A percentile compares a stretch with the other conserved stretches of the same genome.
Evolutionary conservation across 1,284 basidiomycete genomes (phyloP).

Genomic region (Boletus holoroseus): DNA sequence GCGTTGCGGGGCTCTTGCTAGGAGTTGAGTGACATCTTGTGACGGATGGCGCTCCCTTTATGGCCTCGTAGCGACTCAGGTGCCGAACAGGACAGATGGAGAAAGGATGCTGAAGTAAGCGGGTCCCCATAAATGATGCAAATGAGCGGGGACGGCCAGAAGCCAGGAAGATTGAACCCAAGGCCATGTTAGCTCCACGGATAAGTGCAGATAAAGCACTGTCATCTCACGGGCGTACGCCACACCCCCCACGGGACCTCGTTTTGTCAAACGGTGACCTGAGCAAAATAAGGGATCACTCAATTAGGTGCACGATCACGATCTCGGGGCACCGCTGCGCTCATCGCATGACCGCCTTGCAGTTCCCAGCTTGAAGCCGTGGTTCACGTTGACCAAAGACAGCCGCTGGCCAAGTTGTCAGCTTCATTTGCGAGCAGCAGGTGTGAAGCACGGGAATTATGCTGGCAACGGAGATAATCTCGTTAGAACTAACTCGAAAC

Average conservation of each 20-base stretch:
- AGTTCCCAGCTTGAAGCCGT: background rate
- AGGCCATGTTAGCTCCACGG: background rate
- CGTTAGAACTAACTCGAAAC: background rate
- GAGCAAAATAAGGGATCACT: slow-evolving; percentile 2
- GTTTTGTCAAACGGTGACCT: background rate
- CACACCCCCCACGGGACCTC: background rate
- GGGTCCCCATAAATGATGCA: background rate
- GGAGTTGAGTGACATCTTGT: background rate
- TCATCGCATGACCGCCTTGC: background rate
- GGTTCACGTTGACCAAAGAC: background rate
- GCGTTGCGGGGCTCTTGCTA: background rate
- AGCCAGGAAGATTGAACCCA: background rate
- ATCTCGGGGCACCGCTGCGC: background rate
- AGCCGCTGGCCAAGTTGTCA: background rate
- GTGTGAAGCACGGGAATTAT: background rate
- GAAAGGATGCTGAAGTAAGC: slow-evolving; percentile 26
- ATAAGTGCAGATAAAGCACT: background rate
- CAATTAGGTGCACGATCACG: background rate
- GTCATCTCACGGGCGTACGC: background rate
- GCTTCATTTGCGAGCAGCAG: background rate
- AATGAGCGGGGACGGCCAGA: background rate
- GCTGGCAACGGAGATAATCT: background rate
- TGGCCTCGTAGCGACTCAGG: background rate
- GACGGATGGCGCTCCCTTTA: slow-evolving; percentile 10
- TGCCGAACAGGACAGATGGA: background rate